phyloP scores from a whole-genome alignment of 345 rosid genomes.

The Brassica carinata region DNA sequence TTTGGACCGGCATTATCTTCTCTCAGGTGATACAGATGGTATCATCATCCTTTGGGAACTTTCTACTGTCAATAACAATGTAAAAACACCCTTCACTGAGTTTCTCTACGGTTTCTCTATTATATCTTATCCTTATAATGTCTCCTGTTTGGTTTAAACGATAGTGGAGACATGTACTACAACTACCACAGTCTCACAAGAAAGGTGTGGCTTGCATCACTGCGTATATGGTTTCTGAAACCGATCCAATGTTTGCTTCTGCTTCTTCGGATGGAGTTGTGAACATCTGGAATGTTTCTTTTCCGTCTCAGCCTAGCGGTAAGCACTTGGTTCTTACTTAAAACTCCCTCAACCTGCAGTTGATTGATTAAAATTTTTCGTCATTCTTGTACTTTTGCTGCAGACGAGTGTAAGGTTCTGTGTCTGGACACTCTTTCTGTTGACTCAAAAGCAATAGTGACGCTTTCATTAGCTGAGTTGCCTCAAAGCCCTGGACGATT shows the following conservation, averaged over 20 bases:
- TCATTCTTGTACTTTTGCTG: conserved; percentile 12
- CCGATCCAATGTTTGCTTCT: conserved; percentile 66
- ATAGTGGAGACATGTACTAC: conserved; percentile 77
- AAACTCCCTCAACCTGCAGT: background rate
- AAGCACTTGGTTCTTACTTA: background rate
- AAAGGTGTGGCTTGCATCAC: conserved; percentile 88
- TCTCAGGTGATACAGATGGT: conserved; percentile 88
- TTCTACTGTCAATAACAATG: conserved; percentile 58
- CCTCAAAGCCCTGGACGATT: conserved; percentile 62
- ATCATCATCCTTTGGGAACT: conserved; percentile 75
- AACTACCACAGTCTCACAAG: conserved; percentile 73
- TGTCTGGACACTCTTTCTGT: conserved; percentile 58
- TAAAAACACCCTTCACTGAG: conserved; percentile 12
- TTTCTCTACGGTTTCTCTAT: background rate
- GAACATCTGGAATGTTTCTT: conserved; percentile 60
- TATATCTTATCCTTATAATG: background rate
- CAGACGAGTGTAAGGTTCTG: conserved; percentile 69
- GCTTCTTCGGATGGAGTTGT: conserved; percentile 85
- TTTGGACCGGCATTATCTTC: conserved; percentile 63
- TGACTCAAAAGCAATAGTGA: conserved; percentile 84
- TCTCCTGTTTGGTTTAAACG: conserved; percentile 21
- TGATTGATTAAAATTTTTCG: background rate
- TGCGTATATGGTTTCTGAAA: conserved; percentile 66
- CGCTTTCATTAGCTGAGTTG: conserved; percentile 74
- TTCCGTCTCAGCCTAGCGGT: conserved; percentile 59